These are phyloP conservation scores for Triticum dicoccoides DNA, from an alignment of 176 grass and related monocot species.

Conservation along the genomic window DNA sequence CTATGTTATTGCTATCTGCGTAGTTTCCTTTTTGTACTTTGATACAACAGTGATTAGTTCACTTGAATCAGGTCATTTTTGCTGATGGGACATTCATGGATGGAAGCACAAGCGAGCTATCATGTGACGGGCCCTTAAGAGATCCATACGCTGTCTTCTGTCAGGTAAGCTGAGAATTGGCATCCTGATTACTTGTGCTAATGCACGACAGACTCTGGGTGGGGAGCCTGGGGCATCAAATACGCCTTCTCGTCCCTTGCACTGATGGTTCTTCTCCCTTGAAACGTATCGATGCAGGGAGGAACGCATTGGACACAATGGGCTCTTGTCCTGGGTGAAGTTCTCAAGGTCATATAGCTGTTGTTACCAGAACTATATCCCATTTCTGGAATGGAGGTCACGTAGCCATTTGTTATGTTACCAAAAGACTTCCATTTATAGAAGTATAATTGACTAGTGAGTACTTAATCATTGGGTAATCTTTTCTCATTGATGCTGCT, in stretches of 20 bases:
- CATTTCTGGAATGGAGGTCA: conserved; percentile 29
- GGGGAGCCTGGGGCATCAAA: neutral
- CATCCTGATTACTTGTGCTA: neutral
- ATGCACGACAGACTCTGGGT: neutral
- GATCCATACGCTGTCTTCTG: conserved; percentile 93
- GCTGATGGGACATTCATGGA: conserved; percentile 92
- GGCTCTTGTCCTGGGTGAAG: conserved; percentile 79
- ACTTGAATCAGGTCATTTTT: conserved; percentile 81
- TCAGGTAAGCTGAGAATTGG: conserved; percentile 52
- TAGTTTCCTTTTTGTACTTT: neutral
- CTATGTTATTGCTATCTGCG: neutral
- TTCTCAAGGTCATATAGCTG: conserved; percentile 58
- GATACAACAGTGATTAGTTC: neutral
- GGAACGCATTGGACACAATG: conserved; percentile 99
- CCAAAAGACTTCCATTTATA: neutral
- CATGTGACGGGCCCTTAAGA: conserved; percentile 92
- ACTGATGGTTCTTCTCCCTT: neutral
- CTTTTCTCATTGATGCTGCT: neutral
- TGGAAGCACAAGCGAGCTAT: conserved; percentile 92
- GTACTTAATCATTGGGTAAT: conserved; percentile 7
- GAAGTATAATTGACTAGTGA: neutral
- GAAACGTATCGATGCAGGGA: conserved; percentile 45
- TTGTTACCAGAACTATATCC: neutral
- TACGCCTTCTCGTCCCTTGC: neutral
- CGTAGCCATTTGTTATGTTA: neutral